These are phyloP conservation scores for Populus hybrid DNA, from an alignment of 441 rosid species.

Conservation along the genomic window DNA sequence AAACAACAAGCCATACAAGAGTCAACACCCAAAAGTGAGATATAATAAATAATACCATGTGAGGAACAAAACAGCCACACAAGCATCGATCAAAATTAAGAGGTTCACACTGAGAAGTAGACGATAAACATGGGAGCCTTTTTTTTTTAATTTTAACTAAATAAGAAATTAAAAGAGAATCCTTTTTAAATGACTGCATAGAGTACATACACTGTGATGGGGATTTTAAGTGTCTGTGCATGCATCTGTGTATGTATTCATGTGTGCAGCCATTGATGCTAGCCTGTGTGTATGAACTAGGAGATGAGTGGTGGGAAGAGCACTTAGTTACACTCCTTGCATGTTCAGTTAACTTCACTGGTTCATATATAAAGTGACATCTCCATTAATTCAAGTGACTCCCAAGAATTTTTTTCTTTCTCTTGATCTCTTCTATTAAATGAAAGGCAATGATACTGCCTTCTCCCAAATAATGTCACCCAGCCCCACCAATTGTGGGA, in stretches of 20 bases:
- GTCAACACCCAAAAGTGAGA: background rate
- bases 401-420: background rate
- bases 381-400: background rate
- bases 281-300: background rate
- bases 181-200: background rate
- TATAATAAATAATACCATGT: background rate
- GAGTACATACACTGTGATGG: background rate
- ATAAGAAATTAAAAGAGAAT: background rate
- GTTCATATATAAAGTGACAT: background rate
- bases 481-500: background rate
- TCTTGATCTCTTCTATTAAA: slow-evolving; percentile 2
- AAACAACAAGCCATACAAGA: background rate
- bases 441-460: background rate
- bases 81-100: background rate
- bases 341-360: background rate
- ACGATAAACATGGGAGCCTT: background rate
- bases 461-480: background rate
- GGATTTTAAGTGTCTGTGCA: background rate
- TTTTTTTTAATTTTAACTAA: background rate
- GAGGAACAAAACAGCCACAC: background rate
- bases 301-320: background rate
- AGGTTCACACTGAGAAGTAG: background rate
- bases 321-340: background rate
- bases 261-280: background rate
- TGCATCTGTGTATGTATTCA: background rate